Conservation (phyloP, 2,329 filamentous ascomycete genomes). For the Cladophialophora psammophila region DNA sequence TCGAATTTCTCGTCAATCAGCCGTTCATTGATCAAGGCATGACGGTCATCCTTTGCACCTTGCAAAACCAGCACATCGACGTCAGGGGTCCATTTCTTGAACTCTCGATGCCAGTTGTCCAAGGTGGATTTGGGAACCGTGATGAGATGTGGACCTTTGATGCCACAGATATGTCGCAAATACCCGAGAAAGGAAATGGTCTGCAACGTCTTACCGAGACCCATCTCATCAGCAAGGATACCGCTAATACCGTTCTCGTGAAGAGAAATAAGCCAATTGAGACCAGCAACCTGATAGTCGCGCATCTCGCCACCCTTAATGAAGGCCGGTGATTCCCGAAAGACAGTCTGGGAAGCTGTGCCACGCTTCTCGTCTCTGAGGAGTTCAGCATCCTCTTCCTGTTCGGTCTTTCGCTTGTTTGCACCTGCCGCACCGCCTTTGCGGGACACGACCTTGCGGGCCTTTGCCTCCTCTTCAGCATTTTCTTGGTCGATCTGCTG, state of each 20-base stretch:
- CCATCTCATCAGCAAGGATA: constrained; percentile 98
- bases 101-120: constrained; percentile 98
- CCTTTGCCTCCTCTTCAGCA: constrained; percentile 70
- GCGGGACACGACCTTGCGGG: constrained; percentile 76
- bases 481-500: constrained; percentile 94
- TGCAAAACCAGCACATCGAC: constrained; percentile 93
- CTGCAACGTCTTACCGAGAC: constrained; percentile 94
- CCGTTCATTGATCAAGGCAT: constrained; percentile 85
- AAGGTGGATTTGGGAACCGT: constrained; percentile 95
- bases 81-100: constrained; percentile 91
- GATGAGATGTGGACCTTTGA: constrained; percentile 88
- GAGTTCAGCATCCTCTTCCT: constrained; percentile 94
- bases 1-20: constrained; percentile 96
- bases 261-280: constrained; percentile 97
- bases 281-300: constrained; percentile 92
- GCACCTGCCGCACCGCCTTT: constrained; percentile 81
- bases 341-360: constrained; percentile 84
- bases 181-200: constrained; percentile 98
- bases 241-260: constrained; percentile 99
- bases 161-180: constrained; percentile 86
- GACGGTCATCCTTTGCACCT: constrained; percentile 91
- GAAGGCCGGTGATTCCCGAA: constrained; percentile 91
- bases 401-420: constrained; percentile 86
- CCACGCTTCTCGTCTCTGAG: constrained; percentile 86
- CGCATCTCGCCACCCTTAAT: constrained; percentile 86